Percentiles rank a stretch among this genome's conserved stretches.
phyloP scores from a whole-genome alignment of 1,139 yeast genomes.

The Pichia sp. region DNA sequence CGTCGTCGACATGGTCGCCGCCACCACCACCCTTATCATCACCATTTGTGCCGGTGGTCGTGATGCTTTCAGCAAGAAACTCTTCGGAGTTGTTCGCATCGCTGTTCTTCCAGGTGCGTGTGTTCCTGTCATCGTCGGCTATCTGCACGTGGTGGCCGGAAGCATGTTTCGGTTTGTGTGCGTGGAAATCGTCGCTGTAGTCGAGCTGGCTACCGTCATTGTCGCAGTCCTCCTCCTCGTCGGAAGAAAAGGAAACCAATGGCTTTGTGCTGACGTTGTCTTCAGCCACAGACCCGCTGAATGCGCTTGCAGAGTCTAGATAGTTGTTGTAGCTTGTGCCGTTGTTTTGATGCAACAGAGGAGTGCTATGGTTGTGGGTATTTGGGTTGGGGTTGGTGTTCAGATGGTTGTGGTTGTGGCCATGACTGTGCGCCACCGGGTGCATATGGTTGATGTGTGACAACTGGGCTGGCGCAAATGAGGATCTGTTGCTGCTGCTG shows the following conservation, averaged over 20 bases:
- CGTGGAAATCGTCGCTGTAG: too few species aligned
- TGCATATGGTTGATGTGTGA: background rate
- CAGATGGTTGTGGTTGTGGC: background rate
- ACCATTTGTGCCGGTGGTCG: too few species aligned
- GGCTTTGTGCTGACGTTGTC: constrained; percentile 17
- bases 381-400: background rate
- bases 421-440: background rate
- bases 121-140: too few species aligned
- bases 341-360: background rate
- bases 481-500: background rate
- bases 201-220: background rate
- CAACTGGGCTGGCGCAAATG: background rate
- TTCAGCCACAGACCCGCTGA: constrained; percentile 13
- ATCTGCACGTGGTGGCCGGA: too few species aligned
- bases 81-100: too few species aligned
- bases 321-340: constrained; percentile 1
- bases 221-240: constrained; percentile 11
- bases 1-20: constrained; percentile 29
- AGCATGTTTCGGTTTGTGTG: too few species aligned
- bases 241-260: constrained; percentile 15
- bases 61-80: too few species aligned
- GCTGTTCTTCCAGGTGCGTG: too few species aligned
- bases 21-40: too few species aligned
- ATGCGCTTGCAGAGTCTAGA: constrained; percentile 9
- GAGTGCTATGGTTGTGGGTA: background rate